Evolutionary conservation across 768 basidiomycete species (phyloP), one percentile per base, ranked within the genome.

Genomic region (Kwoniella shandongensis): DNA sequence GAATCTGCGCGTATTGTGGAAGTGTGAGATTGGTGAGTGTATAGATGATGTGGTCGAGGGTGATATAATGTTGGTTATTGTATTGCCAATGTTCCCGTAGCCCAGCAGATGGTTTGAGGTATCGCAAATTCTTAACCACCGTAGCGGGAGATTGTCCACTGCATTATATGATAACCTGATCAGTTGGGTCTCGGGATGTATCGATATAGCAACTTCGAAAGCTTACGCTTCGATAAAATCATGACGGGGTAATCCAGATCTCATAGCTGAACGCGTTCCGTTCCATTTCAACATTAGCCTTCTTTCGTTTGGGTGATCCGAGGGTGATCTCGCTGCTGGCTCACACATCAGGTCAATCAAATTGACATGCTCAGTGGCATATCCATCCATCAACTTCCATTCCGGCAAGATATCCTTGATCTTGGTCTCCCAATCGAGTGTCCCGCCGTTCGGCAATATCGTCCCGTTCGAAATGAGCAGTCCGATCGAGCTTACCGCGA

Each of bases 201-300:
- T 32, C 32, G 12, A 3, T 22, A 23, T 15, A 22, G 18, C 12
- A 17, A 27, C 25, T 3, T 26, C n/a, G 2, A 22, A 2, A n/a
- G 45, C 68, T 61, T 23, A 65, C 63, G 40, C 56, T 20, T 55
- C 44, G 3, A 56, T 32, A n/a, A 38, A 22, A 40, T 71, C 72
- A 52, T 74, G 72, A 38, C 72, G 36, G 2, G 69, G 69, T 35
- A 74, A 18, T 23, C 72, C 72, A 4, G 66, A 59, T 17, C 66
- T 51, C 61, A 71, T 70, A 41, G 54, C 70, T 72, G 38, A 27
- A 12, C 1, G 10, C 6, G 29, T 40, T 32, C n/a, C n/a, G n/a
- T n/a, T n/a, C n/a, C 29, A 51, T 44, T 6, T 41, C 44, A 40
- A 48, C 27, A 44, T 29, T 3, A n/a, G n/a, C n/a, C n/a, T n/a